Base-by-base conservation (phyloP, 371 early-diverging fungal species). In the Batkoa obscura region DNA sequence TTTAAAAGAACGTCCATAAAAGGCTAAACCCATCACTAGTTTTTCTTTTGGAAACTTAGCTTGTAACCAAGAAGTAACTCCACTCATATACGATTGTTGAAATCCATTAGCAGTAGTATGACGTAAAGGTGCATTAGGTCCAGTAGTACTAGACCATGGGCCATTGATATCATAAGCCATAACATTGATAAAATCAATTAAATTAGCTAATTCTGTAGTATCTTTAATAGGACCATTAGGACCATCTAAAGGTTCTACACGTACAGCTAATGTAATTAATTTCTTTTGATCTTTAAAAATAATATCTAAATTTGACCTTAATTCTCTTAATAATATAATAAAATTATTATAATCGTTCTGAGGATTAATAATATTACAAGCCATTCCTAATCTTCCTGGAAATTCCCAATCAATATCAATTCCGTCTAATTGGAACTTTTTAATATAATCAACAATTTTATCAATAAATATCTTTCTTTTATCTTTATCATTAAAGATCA, bases 371-470 rank as follows among this genome's bases (percentile, higher is more conserved):
- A 70, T 59, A 61, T 85, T 87, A 63, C 83, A 81, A 6, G 72
- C 75, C 31, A 76, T 71, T 1, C 79, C 86, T 52, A 74, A 67
- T 8, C 73, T 69, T 12, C 76, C 84, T 23, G 87, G 84, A 57
- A 79, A 86, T 60, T 88, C 87, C 85, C 83, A 86, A 62, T 77
- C 80, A 13, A 59, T 58, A 59, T 58, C 65, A 56, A 50, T 63
- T 36, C 72, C 72, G 34, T 71, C 71, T 6, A 71, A 54, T 43
- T 65, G 12, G 17, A 17, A 37, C 46, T 56, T 46, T 23, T 32
- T 32, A 2, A 47, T 39, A 46, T n/a, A n/a, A n/a, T n/a, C 45
- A 5, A 17, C 3, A 12, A 43, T 31, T 32, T 59, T 51, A n/a
- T 75, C 66, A 50, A 83, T 73, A 39, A 82, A 75, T 2, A 60